phyloP scores from a whole-genome alignment of 257 asterid species.

The Ligustrum vulgare region DNA sequence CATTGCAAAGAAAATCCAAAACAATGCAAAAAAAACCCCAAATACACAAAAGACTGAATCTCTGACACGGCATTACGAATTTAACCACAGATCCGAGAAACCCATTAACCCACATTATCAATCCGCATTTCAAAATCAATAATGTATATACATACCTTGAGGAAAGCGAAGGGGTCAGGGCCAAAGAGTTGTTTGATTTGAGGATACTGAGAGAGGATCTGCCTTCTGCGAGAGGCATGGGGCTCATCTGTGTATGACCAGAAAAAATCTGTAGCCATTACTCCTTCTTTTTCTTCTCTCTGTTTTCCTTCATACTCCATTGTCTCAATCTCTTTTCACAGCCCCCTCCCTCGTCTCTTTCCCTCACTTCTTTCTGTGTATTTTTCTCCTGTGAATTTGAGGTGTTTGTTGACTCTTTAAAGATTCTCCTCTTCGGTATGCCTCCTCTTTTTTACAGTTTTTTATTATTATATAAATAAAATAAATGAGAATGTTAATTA shows the following conservation, averaged over 20 bases:
- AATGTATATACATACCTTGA: conserved; percentile 51
- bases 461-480: too few relatives aligned
- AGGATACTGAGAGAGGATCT: conserved; percentile 89
- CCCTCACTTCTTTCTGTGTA: not conserved
- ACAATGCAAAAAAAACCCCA: conserved; percentile 6
- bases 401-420: not conserved
- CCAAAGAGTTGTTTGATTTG: conserved; percentile 81
- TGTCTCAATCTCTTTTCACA: conserved; percentile 16
- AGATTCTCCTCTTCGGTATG: not conserved
- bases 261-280: conserved; percentile 77
- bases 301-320: conserved; percentile 55
- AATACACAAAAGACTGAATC: conserved; percentile 10
- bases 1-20: not conserved
- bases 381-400: not conserved
- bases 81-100: conserved; percentile 9
- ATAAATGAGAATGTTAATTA: too few relatives aligned
- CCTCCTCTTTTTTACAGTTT: too few relatives aligned
- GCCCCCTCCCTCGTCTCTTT: not conserved
- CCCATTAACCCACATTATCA: not conserved
- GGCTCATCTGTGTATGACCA: conserved; percentile 98
- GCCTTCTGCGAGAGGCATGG: conserved; percentile 82
- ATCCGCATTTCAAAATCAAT: not conserved
- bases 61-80: not conserved
- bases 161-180: conserved; percentile 83
- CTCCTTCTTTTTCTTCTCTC: conserved; percentile 51